These are phyloP conservation scores for Gossypium herbaceum DNA, from an alignment of 345 rosid species.

Conservation along the genomic window DNA sequence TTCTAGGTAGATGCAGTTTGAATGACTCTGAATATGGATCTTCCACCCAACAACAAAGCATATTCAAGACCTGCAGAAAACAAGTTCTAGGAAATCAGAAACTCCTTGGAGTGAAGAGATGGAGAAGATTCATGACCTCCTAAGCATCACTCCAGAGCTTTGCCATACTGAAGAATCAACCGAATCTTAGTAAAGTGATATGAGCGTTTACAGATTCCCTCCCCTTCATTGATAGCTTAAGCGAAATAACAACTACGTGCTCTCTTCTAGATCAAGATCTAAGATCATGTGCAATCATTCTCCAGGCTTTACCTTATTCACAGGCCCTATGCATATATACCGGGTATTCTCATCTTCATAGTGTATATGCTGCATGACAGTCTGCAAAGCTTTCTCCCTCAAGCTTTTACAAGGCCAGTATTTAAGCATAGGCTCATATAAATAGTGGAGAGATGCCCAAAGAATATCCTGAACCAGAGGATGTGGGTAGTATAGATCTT, in stretches of 20 bases:
- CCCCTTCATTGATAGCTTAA: neutral
- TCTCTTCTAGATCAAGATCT: neutral
- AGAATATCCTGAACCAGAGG: neutral
- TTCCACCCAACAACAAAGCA: conserved; percentile 77
- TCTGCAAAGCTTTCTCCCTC: conserved; percentile 67
- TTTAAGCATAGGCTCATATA: neutral
- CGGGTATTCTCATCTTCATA: conserved; percentile 73
- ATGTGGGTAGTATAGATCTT: neutral
- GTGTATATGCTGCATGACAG: conserved; percentile 54
- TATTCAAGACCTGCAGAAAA: conserved; percentile 46
- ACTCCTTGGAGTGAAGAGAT: neutral
- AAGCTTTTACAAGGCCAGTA: neutral
- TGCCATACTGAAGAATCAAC: conserved; percentile 3
- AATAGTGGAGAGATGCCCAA: conserved; percentile 4
- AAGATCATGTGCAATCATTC: conserved; percentile 1
- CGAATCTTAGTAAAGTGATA: neutral
- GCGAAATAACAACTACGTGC: neutral
- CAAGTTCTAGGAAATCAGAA: neutral
- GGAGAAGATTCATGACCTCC: neutral
- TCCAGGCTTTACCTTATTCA: conserved; percentile 48
- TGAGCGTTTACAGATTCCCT: neutral
- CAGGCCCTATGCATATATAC: conserved; percentile 68
- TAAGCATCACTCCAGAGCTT: conserved; percentile 14
- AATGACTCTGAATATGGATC: conserved; percentile 69
- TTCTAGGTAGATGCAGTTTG: conserved; percentile 58